These are phyloP conservation scores for Daldinia childiae DNA, from an alignment of 495 filamentous ascomycete genomes.

Conservation along the genomic window DNA sequence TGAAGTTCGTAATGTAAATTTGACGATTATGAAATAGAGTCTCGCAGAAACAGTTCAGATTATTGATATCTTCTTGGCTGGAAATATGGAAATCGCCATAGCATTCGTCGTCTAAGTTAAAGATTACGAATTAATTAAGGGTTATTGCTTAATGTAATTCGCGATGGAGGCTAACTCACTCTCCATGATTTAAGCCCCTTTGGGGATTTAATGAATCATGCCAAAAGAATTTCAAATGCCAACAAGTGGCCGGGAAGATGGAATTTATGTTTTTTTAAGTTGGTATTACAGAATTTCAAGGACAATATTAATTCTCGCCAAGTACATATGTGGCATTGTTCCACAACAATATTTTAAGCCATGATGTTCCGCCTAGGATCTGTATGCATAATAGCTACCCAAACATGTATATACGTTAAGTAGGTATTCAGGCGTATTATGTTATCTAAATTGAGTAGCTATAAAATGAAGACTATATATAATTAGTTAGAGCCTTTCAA, in stretches of 20 bases:
- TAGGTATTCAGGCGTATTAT: too few relatives aligned
- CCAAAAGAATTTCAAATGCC: background rate
- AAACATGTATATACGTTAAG: too few relatives aligned
- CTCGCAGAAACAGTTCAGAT: background rate
- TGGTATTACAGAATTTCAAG: background rate
- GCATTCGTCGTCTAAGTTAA: background rate
- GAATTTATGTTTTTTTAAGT: background rate
- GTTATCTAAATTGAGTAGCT: too few relatives aligned
- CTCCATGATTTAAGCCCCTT: background rate
- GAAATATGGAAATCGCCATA: background rate
- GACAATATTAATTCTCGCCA: background rate
- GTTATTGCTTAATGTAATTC: background rate
- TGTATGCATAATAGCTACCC: too few relatives aligned
- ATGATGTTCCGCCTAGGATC: background rate
- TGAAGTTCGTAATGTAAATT: background rate
- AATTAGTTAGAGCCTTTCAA: too few relatives aligned
- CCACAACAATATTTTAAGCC: background rate
- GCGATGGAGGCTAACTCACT: background rate
- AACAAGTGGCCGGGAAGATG: background rate
- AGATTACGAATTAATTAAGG: background rate
- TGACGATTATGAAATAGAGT: too few relatives aligned
- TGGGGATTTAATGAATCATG: background rate
- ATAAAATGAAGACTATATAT: too few relatives aligned
- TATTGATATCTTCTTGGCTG: background rate
- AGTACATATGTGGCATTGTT: background rate